Percentiles rank a stretch among this genome's conserved stretches.
These are phyloP conservation scores for Dittrichia graveolens DNA, from an alignment of 129 eudicot species.

Conservation along the genomic window DNA sequence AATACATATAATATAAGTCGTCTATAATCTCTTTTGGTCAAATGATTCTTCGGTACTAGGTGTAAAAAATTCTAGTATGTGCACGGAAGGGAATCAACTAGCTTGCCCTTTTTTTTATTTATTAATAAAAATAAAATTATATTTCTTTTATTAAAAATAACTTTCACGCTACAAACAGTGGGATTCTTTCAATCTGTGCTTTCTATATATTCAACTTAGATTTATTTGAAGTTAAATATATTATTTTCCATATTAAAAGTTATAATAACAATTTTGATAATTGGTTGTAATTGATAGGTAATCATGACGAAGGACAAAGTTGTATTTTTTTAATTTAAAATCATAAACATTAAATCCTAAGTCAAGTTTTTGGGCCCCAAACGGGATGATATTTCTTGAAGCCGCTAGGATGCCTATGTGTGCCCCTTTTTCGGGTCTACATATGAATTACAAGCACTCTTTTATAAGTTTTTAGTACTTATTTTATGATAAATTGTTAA, in stretches of 20 bases:
- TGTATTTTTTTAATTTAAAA: slow-evolving; percentile 32
- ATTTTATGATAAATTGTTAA: neutral
- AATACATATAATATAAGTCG: neutral
- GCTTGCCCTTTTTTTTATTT: slow-evolving; percentile 26
- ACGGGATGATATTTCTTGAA: slow-evolving; percentile 37
- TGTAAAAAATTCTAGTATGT: slow-evolving; percentile 34
- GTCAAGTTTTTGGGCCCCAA: slow-evolving; percentile 30
- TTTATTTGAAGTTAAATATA: neutral
- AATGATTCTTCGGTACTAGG: slow-evolving; percentile 32
- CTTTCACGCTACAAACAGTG: slow-evolving; percentile 11
- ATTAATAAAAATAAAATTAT: slow-evolving; percentile 13
- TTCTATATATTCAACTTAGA: neutral
- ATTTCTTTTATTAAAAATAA: slow-evolving; percentile 2
- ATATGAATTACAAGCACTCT: slow-evolving; percentile 9
- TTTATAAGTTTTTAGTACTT: neutral
- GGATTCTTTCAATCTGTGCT: neutral
- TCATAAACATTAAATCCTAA: slow-evolving; percentile 2
- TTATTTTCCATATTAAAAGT: neutral
- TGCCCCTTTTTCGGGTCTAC: slow-evolving; percentile 11
- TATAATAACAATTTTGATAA: neutral
- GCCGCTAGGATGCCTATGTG: slow-evolving; percentile 29
- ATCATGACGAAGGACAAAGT: slow-evolving; percentile 42
- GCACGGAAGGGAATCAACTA: slow-evolving; percentile 42
- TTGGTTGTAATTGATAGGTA: slow-evolving; percentile 22
- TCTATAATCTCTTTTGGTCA: slow-evolving; percentile 32